Conservation (phyloP, 371 early-diverging fungal species). For the Actinomortierella ambigua region DNA sequence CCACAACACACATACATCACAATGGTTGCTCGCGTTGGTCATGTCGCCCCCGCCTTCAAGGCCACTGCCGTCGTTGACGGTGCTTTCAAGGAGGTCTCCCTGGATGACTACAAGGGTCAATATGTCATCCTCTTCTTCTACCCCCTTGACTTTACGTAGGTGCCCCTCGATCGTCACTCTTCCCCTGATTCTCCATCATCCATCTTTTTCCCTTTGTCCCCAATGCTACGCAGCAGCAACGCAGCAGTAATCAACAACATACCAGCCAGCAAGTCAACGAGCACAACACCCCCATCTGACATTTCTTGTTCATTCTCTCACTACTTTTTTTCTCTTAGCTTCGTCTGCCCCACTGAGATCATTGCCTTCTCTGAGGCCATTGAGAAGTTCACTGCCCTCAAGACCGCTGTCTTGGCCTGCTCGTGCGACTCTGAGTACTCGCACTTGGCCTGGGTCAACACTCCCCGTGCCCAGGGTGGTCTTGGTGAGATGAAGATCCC, state of each 20-base stretch:
- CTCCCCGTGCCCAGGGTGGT: conserved; percentile 88
- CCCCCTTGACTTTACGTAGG: conserved; percentile 68
- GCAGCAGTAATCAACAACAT: too few species aligned
- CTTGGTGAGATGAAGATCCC: conserved; percentile 86
- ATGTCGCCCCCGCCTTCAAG: conserved; percentile 74
- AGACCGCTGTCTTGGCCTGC: conserved; percentile 47
- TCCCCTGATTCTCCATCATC: too few species aligned
- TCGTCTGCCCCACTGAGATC: conserved; percentile 94
- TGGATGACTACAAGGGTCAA: conserved; percentile 87
- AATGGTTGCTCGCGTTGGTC: conserved; percentile 52
- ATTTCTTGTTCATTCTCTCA: too few species aligned
- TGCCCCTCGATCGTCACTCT: too few species aligned
- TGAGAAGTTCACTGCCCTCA: conserved; percentile 73
- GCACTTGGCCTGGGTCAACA: conserved; percentile 78
- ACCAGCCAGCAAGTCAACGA: too few species aligned
- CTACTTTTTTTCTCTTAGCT: conserved; percentile 16
- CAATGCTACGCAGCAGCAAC: too few species aligned
- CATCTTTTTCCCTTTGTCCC: too few species aligned
- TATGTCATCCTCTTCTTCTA: conserved; percentile 86
- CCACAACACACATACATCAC: conserved; percentile 4
- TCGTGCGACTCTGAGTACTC: conserved; percentile 64
- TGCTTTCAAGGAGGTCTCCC: conserved; percentile 74
- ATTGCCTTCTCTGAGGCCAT: conserved; percentile 87
- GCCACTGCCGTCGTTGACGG: conserved; percentile 74
- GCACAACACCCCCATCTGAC: too few species aligned